Conservation (phyloP, 2,329 filamentous ascomycete genomes). For the Coniochaeta sp. region DNA sequence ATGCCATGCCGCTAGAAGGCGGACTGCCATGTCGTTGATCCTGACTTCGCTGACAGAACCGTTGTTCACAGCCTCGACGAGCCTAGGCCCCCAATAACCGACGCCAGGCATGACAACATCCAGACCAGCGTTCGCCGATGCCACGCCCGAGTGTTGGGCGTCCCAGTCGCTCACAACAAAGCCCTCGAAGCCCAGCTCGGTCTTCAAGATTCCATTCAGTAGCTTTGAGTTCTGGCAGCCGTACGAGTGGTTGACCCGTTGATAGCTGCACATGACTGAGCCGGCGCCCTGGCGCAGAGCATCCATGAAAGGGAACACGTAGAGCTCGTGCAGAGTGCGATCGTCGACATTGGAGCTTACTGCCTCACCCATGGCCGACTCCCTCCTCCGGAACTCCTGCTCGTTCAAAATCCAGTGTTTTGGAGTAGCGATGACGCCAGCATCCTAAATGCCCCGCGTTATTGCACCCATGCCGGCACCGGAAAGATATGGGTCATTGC, state of each 20-base stretch:
- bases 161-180: slow-evolving; percentile 65
- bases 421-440: slow-evolving; percentile 68
- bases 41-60: slow-evolving; percentile 64
- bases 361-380: slow-evolving; percentile 33
- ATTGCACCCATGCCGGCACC: slow-evolving; percentile 19
- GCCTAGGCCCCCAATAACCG: slow-evolving; percentile 54
- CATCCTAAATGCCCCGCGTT: slow-evolving; percentile 19
- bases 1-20: slow-evolving; percentile 42
- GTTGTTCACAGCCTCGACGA: slow-evolving; percentile 69
- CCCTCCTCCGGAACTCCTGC: slow-evolving; percentile 44
- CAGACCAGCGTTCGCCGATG: slow-evolving; percentile 47
- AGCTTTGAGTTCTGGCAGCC: slow-evolving; percentile 66
- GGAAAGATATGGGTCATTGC: slow-evolving; percentile 22
- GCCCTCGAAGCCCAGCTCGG: slow-evolving; percentile 56
- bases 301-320: slow-evolving; percentile 60
- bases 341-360: slow-evolving; percentile 58
- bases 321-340: slow-evolving; percentile 56
- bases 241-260: slow-evolving; percentile 65
- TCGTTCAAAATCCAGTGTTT: slow-evolving; percentile 58
- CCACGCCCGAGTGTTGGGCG: slow-evolving; percentile 52
- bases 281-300: slow-evolving; percentile 48
- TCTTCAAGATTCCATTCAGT: slow-evolving; percentile 61
- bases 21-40: slow-evolving; percentile 71
- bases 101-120: slow-evolving; percentile 65
- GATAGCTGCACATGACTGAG: slow-evolving; percentile 62